Percentiles rank a stretch among this genome's conserved stretches.
Evolutionary conservation across 2,329 filamentous ascomycete species (phyloP).

Genomic region (Passalora sequoiae): DNA sequence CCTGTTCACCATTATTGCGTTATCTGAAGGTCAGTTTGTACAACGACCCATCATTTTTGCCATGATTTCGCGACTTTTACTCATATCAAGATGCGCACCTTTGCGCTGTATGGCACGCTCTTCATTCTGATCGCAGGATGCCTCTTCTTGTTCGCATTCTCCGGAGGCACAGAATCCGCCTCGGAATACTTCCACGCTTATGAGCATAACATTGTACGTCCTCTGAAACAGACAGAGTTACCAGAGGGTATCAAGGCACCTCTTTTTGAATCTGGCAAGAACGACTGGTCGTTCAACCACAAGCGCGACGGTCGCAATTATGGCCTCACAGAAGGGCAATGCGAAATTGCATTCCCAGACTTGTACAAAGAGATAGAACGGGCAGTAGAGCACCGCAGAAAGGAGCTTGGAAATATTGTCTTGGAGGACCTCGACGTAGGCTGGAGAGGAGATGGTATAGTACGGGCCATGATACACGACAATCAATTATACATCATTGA

Average conservation of each 20-base stretch:
- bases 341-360: conserved; percentile 28
- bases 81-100: conserved; percentile 15
- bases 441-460: conserved; percentile 25
- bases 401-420: conserved; percentile 20
- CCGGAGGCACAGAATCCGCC: conserved; percentile 1
- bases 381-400: conserved; percentile 23
- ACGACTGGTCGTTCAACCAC: conserved; percentile 17
- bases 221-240: not conserved
- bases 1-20: too few species aligned
- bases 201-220: conserved; percentile 1
- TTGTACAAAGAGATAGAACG: conserved; percentile 31
- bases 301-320: conserved; percentile 24
- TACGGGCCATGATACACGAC: conserved; percentile 27
- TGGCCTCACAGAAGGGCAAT: conserved; percentile 28
- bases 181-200: conserved; percentile 2
- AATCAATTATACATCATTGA: conserved; percentile 29
- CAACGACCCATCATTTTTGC: too few species aligned
- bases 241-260: too few species aligned
- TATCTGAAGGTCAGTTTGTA: too few species aligned
- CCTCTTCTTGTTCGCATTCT: conserved; percentile 16
- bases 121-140: conserved; percentile 13
- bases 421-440: conserved; percentile 20
- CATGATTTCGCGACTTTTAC: too few species aligned
- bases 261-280: not conserved
- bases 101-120: conserved; percentile 18